Conservation (phyloP, 1,139 yeast species). For the Schizosaccharomyces versatilis region DNA sequence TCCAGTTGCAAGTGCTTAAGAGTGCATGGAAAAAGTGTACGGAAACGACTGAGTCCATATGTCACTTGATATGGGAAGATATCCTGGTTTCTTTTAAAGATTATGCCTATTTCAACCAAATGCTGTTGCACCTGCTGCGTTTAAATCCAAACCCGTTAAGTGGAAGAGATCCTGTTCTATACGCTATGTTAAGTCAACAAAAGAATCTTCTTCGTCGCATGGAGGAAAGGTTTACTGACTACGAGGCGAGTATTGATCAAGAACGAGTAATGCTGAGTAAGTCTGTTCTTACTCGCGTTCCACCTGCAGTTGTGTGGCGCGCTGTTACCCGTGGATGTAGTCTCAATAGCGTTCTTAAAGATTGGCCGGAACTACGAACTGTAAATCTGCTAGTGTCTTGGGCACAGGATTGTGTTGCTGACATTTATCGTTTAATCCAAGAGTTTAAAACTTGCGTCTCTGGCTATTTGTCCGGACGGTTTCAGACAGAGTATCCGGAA, state of each 20-base stretch:
- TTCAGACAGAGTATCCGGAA: not conserved
- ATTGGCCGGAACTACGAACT: not conserved
- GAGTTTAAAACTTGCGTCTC: not conserved
- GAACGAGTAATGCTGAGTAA: not conserved
- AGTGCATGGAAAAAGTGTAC: not conserved
- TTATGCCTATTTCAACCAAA: not conserved
- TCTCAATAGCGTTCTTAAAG: not conserved
- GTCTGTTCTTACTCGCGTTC: not conserved
- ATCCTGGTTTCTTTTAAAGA: not conserved
- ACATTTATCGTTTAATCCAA: not conserved
- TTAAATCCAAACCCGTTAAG: not conserved
- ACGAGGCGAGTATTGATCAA: not conserved
- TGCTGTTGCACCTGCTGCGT: not conserved
- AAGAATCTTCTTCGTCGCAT: not conserved
- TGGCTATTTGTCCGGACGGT: not conserved
- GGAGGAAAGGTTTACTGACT: not conserved
- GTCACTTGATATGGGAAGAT: not conserved
- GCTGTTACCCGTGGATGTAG: not conserved
- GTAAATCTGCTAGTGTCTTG: not conserved
- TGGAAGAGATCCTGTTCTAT: conserved; percentile 1
- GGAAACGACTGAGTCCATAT: not conserved
- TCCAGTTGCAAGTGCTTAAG: not conserved
- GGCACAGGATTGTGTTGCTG: not conserved
- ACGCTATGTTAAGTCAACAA: not conserved
- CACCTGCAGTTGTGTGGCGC: not conserved